Percentiles rank a stretch among this genome's conserved stretches.
phyloP scores from a whole-genome alignment of 2,329 filamentous ascomycete species.

The Periconia digitata region DNA sequence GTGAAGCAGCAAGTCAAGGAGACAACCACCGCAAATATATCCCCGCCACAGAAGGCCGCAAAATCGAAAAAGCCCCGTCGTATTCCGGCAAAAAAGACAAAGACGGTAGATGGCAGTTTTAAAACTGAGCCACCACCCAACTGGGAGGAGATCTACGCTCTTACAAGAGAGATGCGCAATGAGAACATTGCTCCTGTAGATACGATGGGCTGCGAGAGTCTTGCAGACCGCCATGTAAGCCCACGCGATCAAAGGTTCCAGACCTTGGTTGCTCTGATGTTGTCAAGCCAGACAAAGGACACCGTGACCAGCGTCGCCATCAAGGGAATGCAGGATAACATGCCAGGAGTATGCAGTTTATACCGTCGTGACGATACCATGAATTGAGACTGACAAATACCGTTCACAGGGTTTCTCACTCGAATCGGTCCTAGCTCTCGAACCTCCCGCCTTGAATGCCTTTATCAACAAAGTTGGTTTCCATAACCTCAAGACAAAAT shows the following conservation, averaged over 20 bases:
- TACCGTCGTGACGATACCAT: not conserved
- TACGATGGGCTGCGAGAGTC: slow-evolving; percentile 90
- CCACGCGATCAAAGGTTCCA: slow-evolving; percentile 73
- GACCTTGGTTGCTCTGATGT: slow-evolving; percentile 84
- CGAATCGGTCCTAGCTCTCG: slow-evolving; percentile 73
- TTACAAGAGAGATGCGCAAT: slow-evolving; percentile 76
- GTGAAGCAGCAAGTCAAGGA: slow-evolving; percentile 34
- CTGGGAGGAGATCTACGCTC: slow-evolving; percentile 81
- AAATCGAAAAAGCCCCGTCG: slow-evolving; percentile 42
- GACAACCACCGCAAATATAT: slow-evolving; percentile 14
- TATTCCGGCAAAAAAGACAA: slow-evolving; percentile 37
- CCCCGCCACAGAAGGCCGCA: slow-evolving; percentile 24
- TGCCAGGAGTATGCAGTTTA: slow-evolving; percentile 52
- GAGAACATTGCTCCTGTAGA: slow-evolving; percentile 80
- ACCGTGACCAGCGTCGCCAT: slow-evolving; percentile 86
- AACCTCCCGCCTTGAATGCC: slow-evolving; percentile 66
- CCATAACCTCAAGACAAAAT: slow-evolving; percentile 91
- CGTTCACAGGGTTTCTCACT: slow-evolving; percentile 64
- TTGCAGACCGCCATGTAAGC: slow-evolving; percentile 59
- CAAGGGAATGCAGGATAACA: slow-evolving; percentile 72
- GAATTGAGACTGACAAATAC: slow-evolving; percentile 9
- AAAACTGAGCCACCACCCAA: slow-evolving; percentile 67
- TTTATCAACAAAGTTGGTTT: slow-evolving; percentile 86
- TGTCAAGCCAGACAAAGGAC: slow-evolving; percentile 91
- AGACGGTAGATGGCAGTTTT: slow-evolving; percentile 30